Evolutionary conservation across 441 rosid species (phyloP).

Genomic region (Rhodomyrtus psidioides): DNA sequence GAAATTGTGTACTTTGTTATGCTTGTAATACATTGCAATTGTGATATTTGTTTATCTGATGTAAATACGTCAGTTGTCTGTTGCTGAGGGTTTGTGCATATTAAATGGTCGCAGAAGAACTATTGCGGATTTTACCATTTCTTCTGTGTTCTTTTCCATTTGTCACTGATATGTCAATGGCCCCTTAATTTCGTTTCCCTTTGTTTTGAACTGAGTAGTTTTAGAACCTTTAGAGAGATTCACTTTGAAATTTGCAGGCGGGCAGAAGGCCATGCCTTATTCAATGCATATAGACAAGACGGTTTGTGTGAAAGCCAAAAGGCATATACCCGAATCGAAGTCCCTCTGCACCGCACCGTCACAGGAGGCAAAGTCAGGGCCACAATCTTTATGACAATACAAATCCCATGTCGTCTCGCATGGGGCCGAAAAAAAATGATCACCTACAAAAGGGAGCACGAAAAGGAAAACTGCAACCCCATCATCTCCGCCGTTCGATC

Average conservation of each 20-base stretch:
- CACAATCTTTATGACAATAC: background rate
- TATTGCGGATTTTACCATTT: background rate
- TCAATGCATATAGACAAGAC: background rate
- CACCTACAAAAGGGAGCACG: background rate
- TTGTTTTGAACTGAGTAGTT: background rate
- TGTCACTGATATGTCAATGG: background rate
- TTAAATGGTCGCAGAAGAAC: background rate
- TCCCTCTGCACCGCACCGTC: background rate
- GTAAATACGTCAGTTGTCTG: background rate
- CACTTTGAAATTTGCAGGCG: background rate
- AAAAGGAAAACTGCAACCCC: background rate
- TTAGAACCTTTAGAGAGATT: background rate
- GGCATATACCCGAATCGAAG: background rate
- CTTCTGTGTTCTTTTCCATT: background rate
- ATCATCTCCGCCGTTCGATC: background rate
- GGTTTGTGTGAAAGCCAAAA: background rate
- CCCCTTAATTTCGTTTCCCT: background rate
- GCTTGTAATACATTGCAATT: too few species aligned
- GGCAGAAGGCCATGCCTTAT: background rate
- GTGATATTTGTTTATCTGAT: too few species aligned
- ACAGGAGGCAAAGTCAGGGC: background rate
- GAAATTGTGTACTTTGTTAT: too few species aligned
- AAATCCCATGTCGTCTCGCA: background rate
- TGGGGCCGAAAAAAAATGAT: background rate
- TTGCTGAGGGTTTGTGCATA: background rate